These are phyloP conservation scores for Naganishia antarctica DNA, from an alignment of 768 basidiomycete species.

Conservation along the genomic window DNA sequence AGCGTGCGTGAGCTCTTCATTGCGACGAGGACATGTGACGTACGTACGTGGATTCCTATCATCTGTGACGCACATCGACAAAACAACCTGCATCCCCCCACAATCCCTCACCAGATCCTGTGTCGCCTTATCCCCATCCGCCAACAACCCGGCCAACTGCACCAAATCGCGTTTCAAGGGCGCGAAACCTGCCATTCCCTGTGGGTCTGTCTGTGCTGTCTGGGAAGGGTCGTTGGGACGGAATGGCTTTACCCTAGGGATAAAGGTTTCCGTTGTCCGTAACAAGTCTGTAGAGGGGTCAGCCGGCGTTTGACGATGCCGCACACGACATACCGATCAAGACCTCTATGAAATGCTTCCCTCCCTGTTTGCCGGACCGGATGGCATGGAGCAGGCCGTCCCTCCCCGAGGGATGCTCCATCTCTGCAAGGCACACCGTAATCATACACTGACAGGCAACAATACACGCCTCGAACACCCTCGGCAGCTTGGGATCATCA, in stretches of 20 bases:
- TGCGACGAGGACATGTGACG: too few species aligned
- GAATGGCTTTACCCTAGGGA: constrained; percentile 73
- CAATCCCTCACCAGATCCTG: constrained; percentile 69
- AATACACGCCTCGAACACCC: constrained; percentile 71
- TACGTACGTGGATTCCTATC: constrained; percentile 89
- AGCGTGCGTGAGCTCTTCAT: background rate
- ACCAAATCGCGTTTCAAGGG: constrained; percentile 86
- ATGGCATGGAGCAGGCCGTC: constrained; percentile 29
- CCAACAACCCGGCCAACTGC: constrained; percentile 74
- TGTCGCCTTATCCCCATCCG: constrained; percentile 60
- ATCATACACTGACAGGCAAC: constrained; percentile 71
- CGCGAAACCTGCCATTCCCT: constrained; percentile 57
- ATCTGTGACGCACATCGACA: constrained; percentile 85
- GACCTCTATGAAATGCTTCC: constrained; percentile 55
- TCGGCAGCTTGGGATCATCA: constrained; percentile 65
- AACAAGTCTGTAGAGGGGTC: constrained; percentile 59
- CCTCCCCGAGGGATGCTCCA: constrained; percentile 37
- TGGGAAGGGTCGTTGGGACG: constrained; percentile 31
- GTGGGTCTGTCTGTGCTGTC: background rate
- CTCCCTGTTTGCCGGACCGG: constrained; percentile 38
- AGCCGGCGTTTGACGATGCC: background rate
- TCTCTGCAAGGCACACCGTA: constrained; percentile 59
- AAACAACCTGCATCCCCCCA: constrained; percentile 72
- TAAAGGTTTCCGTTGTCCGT: constrained; percentile 68
- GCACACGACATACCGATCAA: constrained; percentile 56